Base-by-base conservation (phyloP, 2,329 filamentous ascomycete species). In the Xylariales sp. region DNA sequence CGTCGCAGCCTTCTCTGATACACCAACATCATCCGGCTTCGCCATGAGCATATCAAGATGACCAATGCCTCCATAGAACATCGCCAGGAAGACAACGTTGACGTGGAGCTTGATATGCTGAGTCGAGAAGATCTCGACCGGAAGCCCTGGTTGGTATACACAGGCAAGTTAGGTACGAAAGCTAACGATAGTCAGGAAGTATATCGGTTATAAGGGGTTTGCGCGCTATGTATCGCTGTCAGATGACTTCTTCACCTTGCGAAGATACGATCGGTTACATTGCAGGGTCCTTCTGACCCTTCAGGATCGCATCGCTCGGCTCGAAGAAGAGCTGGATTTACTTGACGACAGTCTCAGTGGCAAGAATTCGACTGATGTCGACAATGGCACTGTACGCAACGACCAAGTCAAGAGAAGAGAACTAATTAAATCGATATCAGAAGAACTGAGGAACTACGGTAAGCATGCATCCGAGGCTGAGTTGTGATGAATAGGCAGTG, bases 161-260 rank as follows among this genome's bases (percentile, higher is more conserved):
- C n/a, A n/a, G n/a, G n/a, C n/a, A n/a, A n/a, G n/a, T n/a, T n/a
- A n/a, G n/a, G n/a, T n/a, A n/a, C n/a, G n/a, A n/a, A n/a, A n/a
- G n/a, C n/a, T n/a, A n/a, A n/a, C n/a, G n/a, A n/a, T n/a, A n/a
- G n/a, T n/a, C n/a, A n/a, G n/a, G n/a, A n/a, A n/a, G n/a, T 19
- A 39, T 20, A 31, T 39, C 5, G 36, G 36, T 10, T 39, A 39
- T 14, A 31, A 31, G 10, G 22, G 5, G 10, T 31, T 39, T 21
- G 36, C 36, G 18, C 6, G 8, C n/a, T 39, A 31, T 27, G 15
- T 12, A 20, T 28, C 36, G 11, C 31, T n/a, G 12, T 12, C 36
- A 4, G 25, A 39, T 14, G 36, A 31, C 2, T 39, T 31, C 36
- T 39, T 39, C 14, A 20, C 31, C 25, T 16, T 38, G 24, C 21